A percentile compares a stretch with the other conserved stretches of the same genome.
These are phyloP conservation scores for Diaporthe ilicicola DNA, from an alignment of 2,329 filamentous ascomycete genomes.

Conservation along the genomic window DNA sequence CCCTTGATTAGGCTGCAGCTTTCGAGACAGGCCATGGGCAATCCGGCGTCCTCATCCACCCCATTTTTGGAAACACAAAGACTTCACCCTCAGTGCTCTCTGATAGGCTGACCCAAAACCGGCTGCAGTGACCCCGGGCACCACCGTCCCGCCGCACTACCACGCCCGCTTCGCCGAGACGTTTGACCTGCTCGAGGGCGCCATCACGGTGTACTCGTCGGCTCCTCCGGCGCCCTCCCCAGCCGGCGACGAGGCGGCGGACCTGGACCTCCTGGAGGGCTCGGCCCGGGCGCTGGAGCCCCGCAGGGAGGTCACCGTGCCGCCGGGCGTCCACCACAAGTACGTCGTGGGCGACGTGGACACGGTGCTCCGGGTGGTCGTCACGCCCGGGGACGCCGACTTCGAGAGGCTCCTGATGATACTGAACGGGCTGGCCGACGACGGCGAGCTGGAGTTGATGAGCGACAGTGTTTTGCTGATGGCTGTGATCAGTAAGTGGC, in stretches of 20 bases:
- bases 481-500: slow-evolving; percentile 21
- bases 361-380: slow-evolving; percentile 25
- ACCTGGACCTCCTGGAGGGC: slow-evolving; percentile 11
- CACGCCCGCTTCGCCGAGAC: slow-evolving; percentile 35
- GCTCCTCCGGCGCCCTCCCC: slow-evolving; percentile 18
- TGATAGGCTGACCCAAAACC: no score
- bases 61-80: no score
- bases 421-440: slow-evolving; percentile 32
- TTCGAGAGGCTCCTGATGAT: slow-evolving; percentile 35
- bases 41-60: no score
- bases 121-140: slow-evolving; percentile 32
- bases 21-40: no score
- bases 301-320: slow-evolving; percentile 10
- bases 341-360: slow-evolving; percentile 28
- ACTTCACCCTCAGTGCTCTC: no score
- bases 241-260: not conserved
- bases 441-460: slow-evolving; percentile 31
- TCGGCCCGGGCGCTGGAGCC: slow-evolving; percentile 6
- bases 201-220: slow-evolving; percentile 32
- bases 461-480: slow-evolving; percentile 30
- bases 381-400: slow-evolving; percentile 31
- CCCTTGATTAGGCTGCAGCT: no score
- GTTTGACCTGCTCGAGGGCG: slow-evolving; percentile 33
- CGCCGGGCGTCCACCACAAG: slow-evolving; percentile 31
- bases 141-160: slow-evolving; percentile 34